Conservation (phyloP, 805 yeast genomes). For the Metschnikowia arizonensis region DNA sequence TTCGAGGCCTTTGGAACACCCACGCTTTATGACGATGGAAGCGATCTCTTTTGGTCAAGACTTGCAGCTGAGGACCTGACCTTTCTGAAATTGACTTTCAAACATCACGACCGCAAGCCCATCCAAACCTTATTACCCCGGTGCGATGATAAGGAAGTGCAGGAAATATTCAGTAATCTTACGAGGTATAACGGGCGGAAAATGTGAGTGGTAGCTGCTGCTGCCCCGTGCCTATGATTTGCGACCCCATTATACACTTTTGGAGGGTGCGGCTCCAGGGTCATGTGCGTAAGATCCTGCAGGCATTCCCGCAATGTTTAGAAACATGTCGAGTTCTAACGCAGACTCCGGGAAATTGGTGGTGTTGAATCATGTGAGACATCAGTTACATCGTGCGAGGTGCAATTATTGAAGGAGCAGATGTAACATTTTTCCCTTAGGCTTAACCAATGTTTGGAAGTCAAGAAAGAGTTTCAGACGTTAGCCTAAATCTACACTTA, state of each 20-base stretch:
- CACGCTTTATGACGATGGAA: conserved; percentile 15
- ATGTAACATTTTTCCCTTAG: no score
- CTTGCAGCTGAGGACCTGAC: conserved; percentile 27
- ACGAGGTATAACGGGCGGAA: conserved; percentile 11
- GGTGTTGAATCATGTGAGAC: no score
- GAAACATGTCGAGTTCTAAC: no score
- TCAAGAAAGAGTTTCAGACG: no score
- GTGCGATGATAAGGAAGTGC: conserved; percentile 17
- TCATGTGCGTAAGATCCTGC: not conserved
- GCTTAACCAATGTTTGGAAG: no score
- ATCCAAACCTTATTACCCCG: conserved; percentile 33
- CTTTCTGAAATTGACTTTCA: conserved; percentile 27
- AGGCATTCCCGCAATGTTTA: not conserved
- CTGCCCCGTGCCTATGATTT: not conserved
- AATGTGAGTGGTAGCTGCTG: not conserved
- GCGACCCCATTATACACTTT: not conserved
- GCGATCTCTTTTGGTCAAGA: conserved; percentile 33
- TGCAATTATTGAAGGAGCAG: no score
- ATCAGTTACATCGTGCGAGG: no score
- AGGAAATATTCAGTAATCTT: conserved; percentile 10
- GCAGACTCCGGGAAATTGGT: no score
- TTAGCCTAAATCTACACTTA: no score
- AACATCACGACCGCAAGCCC: conserved; percentile 14
- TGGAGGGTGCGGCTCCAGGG: not conserved
- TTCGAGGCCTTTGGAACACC: conserved; percentile 65